Percentiles rank a stretch among this genome's conserved stretches.
These are phyloP conservation scores for Neofusicoccum cordaticola DNA, from an alignment of 2,329 filamentous ascomycete genomes.

Conservation along the genomic window DNA sequence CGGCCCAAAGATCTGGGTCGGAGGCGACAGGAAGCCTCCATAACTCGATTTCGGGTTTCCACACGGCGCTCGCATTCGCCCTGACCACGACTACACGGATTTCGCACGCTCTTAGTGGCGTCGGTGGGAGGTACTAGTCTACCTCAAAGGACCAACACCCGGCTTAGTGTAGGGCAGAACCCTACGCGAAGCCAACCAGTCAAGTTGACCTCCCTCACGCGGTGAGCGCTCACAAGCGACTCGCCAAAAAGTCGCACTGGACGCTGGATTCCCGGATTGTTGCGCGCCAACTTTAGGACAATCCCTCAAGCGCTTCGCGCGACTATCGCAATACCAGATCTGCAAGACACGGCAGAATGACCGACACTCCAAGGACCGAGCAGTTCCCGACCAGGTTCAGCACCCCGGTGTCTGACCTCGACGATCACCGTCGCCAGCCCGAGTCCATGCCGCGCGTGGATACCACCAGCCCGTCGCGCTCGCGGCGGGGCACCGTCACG, in stretches of 20 bases:
- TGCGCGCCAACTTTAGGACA: not conserved
- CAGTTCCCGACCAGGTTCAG: conserved; percentile 63
- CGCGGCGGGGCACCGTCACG: conserved; percentile 69
- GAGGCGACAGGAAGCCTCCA: conserved; percentile 96
- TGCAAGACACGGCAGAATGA: conserved; percentile 37
- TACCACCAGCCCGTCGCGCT: conserved; percentile 35
- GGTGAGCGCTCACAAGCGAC: conserved; percentile 56
- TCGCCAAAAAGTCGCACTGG: conserved; percentile 33
- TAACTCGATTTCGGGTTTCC: conserved; percentile 62
- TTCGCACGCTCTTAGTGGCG: conserved; percentile 14
- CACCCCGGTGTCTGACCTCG: conserved; percentile 74
- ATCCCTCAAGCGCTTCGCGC: not conserved
- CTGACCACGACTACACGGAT: conserved; percentile 10
- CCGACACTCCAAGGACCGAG: conserved; percentile 64
- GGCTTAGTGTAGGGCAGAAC: conserved; percentile 46
- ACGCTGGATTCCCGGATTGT: not conserved
- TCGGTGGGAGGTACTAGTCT: conserved; percentile 13
- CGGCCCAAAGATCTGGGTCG: conserved; percentile 90
- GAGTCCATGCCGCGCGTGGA: conserved; percentile 58
- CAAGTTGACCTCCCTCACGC: conserved; percentile 51
- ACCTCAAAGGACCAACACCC: conserved; percentile 20
- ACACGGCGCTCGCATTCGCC: conserved; percentile 19
- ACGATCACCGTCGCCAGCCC: conserved; percentile 77
- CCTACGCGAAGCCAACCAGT: conserved; percentile 47
- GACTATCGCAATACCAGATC: not conserved